These are phyloP conservation scores for Podospora pseudoanserina DNA, from an alignment of 495 filamentous ascomycete species.

Conservation along the genomic window DNA sequence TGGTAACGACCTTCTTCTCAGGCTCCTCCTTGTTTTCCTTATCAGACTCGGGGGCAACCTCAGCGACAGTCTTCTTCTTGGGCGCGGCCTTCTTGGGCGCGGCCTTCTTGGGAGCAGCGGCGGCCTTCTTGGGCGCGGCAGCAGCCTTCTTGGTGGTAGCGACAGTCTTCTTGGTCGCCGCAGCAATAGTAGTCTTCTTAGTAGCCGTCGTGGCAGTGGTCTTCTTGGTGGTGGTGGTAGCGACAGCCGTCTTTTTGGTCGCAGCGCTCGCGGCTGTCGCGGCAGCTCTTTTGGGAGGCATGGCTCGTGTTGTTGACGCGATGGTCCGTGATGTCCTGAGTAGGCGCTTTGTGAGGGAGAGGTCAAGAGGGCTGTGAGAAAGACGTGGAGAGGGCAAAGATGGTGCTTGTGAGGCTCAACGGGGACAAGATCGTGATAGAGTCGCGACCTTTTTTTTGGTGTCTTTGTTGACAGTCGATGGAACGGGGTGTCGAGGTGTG, in stretches of 20 bases:
- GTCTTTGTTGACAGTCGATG: conserved; percentile 5
- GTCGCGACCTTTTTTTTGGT: background rate
- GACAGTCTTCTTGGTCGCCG: conserved; percentile 15
- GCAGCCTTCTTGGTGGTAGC: conserved; percentile 24
- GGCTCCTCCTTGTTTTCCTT: conserved; percentile 32
- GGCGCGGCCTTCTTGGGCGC: conserved; percentile 25
- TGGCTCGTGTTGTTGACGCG: conserved; percentile 7
- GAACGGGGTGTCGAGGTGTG: background rate
- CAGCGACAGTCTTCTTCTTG: conserved; percentile 34
- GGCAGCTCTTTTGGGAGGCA: conserved; percentile 31
- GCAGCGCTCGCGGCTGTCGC: conserved; percentile 12
- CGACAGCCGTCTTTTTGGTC: conserved; percentile 22
- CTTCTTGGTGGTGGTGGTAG: conserved; percentile 22
- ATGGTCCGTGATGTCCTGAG: background rate
- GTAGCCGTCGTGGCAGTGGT: conserved; percentile 3
- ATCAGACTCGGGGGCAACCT: conserved; percentile 29
- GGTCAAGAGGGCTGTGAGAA: background rate
- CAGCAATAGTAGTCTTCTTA: conserved; percentile 18
- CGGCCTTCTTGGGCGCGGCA: conserved; percentile 38
- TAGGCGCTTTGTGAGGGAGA: conserved; percentile 7
- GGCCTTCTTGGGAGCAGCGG: conserved; percentile 25
- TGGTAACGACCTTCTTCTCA: conserved; percentile 19
- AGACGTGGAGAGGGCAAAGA: background rate
- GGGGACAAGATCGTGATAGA: background rate
- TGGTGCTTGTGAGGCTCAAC: background rate